A percentile compares a stretch with the other conserved stretches of the same genome.
Evolutionary conservation across 2,329 filamentous ascomycete genomes (phyloP).

Genomic region (Metarhizium humberi): DNA sequence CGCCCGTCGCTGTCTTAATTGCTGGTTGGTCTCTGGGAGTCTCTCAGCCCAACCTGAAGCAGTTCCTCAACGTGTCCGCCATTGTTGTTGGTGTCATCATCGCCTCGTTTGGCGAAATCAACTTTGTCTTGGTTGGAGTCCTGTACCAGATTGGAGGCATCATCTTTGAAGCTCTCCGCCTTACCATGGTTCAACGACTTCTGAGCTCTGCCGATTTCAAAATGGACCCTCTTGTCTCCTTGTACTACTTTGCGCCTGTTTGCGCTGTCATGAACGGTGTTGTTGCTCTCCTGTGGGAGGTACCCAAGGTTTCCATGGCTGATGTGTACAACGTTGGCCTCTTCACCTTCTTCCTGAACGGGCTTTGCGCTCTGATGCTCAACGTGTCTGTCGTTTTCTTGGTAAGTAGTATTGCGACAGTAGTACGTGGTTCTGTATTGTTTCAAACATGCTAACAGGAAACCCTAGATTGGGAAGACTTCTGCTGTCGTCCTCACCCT

Average conservation of each 20-base stretch:
- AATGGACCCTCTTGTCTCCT: conserved; percentile 82
- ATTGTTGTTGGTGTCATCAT: conserved; percentile 94
- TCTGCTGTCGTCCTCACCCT: conserved; percentile 80
- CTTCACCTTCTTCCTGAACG: conserved; percentile 65
- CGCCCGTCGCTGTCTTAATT: conserved; percentile 84
- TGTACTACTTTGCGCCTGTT: conserved; percentile 84
- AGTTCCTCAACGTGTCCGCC: conserved; percentile 84
- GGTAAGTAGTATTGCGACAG: conserved; percentile 38
- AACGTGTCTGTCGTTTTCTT: conserved; percentile 82
- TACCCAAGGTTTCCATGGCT: conserved; percentile 57
- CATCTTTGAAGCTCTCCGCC: conserved; percentile 70
- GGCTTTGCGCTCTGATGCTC: conserved; percentile 67
- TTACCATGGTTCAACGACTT: conserved; percentile 77
- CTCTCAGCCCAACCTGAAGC: conserved; percentile 72
- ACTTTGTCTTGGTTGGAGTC: conserved; percentile 76
- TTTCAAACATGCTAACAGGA: neutral
- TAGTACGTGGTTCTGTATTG: no score
- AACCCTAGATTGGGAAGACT: conserved; percentile 68
- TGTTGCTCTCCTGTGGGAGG: conserved; percentile 64
- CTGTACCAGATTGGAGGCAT: conserved; percentile 72
- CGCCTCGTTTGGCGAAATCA: conserved; percentile 90
- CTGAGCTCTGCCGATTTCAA: conserved; percentile 79
- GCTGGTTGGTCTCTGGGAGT: conserved; percentile 84
- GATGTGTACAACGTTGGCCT: conserved; percentile 68
- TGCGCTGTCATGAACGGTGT: conserved; percentile 74